These are phyloP conservation scores for Penicillium maclennaniae DNA, from an alignment of 495 filamentous ascomycete species.

Conservation along the genomic window DNA sequence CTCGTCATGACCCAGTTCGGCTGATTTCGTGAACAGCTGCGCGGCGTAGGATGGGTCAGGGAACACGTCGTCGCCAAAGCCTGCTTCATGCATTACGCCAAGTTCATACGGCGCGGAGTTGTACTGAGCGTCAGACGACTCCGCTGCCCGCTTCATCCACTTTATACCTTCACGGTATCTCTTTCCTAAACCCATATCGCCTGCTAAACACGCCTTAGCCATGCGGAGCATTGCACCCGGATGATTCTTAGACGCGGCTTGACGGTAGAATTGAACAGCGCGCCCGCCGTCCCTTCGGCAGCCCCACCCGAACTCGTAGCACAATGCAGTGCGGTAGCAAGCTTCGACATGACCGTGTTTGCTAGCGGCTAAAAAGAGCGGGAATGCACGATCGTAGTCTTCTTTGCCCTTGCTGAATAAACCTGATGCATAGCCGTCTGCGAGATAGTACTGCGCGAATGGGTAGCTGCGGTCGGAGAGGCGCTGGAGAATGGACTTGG, in stretches of 20 bases:
- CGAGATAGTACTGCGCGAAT: slow-evolving; percentile 96
- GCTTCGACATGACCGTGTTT: slow-evolving; percentile 98
- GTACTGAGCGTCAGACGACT: slow-evolving; percentile 86
- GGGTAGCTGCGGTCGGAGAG: slow-evolving; percentile 84
- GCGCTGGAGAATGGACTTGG: slow-evolving; percentile 80
- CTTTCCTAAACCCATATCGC: slow-evolving; percentile 79
- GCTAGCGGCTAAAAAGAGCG: slow-evolving; percentile 85
- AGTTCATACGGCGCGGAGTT: slow-evolving; percentile 91
- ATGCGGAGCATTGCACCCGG: slow-evolving; percentile 92
- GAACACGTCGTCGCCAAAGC: slow-evolving; percentile 91
- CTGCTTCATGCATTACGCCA: slow-evolving; percentile 78
- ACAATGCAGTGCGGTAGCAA: slow-evolving; percentile 86
- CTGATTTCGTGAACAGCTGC: slow-evolving; percentile 90
- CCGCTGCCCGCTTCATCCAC: slow-evolving; percentile 91
- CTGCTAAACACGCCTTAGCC: slow-evolving; percentile 81
- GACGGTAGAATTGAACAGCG: slow-evolving; percentile 89
- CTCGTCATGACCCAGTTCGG: slow-evolving; percentile 83
- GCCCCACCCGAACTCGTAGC: slow-evolving; percentile 98
- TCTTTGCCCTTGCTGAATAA: slow-evolving; percentile 89
- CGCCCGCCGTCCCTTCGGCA: slow-evolving; percentile 81
- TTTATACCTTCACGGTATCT: slow-evolving; percentile 91
- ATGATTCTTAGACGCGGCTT: slow-evolving; percentile 87
- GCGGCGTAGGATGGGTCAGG: slow-evolving; percentile 84
- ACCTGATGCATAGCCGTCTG: slow-evolving; percentile 88
- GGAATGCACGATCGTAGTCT: slow-evolving; percentile 86